Evolutionary conservation across 2,329 filamentous ascomycete species (phyloP), one percentile per base, ranked within the genome.

Genomic region (Microsporum audouinii): DNA sequence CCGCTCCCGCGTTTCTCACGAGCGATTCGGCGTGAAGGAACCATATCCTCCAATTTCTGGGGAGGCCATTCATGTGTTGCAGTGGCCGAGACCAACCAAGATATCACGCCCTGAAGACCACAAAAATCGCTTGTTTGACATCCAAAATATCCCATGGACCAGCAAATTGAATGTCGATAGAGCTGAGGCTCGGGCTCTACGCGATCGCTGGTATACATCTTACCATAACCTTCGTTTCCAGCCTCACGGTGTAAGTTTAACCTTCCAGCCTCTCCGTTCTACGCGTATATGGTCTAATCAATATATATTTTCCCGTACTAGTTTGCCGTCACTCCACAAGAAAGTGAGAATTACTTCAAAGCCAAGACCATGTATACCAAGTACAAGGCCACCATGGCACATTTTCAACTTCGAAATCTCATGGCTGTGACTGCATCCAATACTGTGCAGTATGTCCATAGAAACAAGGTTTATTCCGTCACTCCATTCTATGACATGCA

Each of bases 351-450:
- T 23, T 80, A 75, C 64, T 82, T 80, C 68, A 73, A 71, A 3
- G 79, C 78, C 60, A 74, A 75, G 49, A 72, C 76, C 34, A 80
- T 80, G 73, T 76, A 79, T 63, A 79, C 78, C 0, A 71, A 71
- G 8, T 76, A 80, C 63, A 77, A 74, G 60, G 77, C 80, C 3
- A 76, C 73, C n/a, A 77, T 80, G 55, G 76, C 79, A 34, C 82
- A 85, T 67, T 84, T 83, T 64, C 82, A 85, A 65, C 75, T 85
- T 2, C 80, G 82, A 12, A 83, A 84, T 64, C 70, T 83, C 6
- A 74, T 85, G 66, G 79, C 80, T 3, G 78, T 80, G 2, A 79
- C 77, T 6, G 79, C 79, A 10, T 77, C 78, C 45, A 80, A 82
- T 63, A 81, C 82, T 56, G 70, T 84, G 2, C 80, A 80, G 66